A percentile compares a stretch with the other conserved stretches of the same genome.
These are phyloP conservation scores for Hypomyces perniciosus DNA, from an alignment of 2,329 filamentous ascomycete genomes.

Conservation along the genomic window DNA sequence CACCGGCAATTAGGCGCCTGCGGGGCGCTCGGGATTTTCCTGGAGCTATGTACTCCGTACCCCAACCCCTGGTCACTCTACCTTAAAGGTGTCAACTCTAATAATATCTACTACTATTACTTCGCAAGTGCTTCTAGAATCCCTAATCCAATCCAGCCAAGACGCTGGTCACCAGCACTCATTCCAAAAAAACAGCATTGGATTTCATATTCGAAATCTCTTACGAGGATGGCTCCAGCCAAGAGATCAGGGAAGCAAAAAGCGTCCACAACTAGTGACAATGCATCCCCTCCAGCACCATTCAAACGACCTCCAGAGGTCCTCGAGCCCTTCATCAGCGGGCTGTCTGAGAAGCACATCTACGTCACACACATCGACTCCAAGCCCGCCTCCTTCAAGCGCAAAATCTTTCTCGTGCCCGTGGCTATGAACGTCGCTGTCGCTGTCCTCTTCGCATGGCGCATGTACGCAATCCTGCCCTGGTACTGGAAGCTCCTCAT, in stretches of 20 bases:
- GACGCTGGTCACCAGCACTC: background rate
- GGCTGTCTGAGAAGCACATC: conserved; percentile 61
- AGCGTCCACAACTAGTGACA: conserved; percentile 18
- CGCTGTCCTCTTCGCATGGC: conserved; percentile 56
- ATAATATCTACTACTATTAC: no score
- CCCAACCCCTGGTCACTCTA: no score
- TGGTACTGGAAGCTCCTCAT: conserved; percentile 65
- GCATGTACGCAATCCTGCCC: conserved; percentile 62
- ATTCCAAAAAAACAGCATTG: background rate
- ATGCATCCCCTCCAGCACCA: conserved; percentile 48
- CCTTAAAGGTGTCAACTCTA: no score
- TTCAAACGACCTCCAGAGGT: conserved; percentile 61
- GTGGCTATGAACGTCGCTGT: conserved; percentile 69
- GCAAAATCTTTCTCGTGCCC: conserved; percentile 76
- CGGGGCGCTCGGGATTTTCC: no score
- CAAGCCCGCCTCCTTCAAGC: conserved; percentile 65
- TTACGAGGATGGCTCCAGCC: conserved; percentile 26
- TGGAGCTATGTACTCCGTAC: no score
- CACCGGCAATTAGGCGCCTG: no score
- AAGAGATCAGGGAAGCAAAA: conserved; percentile 31
- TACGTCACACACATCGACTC: conserved; percentile 82
- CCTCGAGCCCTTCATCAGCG: conserved; percentile 59
- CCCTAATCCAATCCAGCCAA: no score
- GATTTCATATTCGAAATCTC: background rate
- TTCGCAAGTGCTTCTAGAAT: no score